Conservation (phyloP, 2,329 filamentous ascomycete species). For the Proliferodiscus dingleyae region DNA sequence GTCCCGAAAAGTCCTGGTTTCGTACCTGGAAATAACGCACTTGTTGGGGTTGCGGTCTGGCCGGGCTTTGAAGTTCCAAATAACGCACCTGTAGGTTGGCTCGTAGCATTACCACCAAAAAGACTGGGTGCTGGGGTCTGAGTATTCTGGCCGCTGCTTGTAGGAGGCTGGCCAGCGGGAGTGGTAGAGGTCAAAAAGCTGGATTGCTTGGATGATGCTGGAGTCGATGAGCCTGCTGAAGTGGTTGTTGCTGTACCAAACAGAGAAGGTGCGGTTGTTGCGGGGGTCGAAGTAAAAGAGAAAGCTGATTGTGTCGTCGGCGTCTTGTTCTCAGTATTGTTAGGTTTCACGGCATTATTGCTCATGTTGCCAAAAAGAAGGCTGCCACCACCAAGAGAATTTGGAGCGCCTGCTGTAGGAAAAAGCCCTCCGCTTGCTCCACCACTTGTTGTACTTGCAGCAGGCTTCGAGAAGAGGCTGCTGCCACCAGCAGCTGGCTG, state of each 20-base stretch:
- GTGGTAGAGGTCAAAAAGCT: slow-evolving; percentile 27
- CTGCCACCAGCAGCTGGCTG: slow-evolving; percentile 24
- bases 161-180: slow-evolving; percentile 31
- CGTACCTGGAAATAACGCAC: slow-evolving; percentile 2
- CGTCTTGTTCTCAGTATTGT: slow-evolving; percentile 1
- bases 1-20: not conserved
- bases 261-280: not conserved
- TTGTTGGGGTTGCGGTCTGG: not conserved
- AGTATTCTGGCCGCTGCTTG: slow-evolving; percentile 12
- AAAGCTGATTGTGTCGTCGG: not conserved
- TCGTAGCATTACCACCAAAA: slow-evolving; percentile 12
- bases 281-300: not conserved
- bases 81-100: slow-evolving; percentile 7
- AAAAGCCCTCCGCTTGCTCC: slow-evolving; percentile 31
- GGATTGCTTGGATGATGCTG: slow-evolving; percentile 20
- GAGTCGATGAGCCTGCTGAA: slow-evolving; percentile 26
- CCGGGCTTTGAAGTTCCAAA: slow-evolving; percentile 10
- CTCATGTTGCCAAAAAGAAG: not conserved
- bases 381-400: not conserved
- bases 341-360: slow-evolving; percentile 5
- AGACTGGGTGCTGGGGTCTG: not conserved
- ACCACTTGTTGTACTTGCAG: slow-evolving; percentile 20
- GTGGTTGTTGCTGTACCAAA: slow-evolving; percentile 9
- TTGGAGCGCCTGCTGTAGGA: slow-evolving; percentile 7
- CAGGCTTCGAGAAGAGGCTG: slow-evolving; percentile 16